These are phyloP conservation scores for Aspergillus steynii DNA, from an alignment of 495 filamentous ascomycete species.

Conservation along the genomic window DNA sequence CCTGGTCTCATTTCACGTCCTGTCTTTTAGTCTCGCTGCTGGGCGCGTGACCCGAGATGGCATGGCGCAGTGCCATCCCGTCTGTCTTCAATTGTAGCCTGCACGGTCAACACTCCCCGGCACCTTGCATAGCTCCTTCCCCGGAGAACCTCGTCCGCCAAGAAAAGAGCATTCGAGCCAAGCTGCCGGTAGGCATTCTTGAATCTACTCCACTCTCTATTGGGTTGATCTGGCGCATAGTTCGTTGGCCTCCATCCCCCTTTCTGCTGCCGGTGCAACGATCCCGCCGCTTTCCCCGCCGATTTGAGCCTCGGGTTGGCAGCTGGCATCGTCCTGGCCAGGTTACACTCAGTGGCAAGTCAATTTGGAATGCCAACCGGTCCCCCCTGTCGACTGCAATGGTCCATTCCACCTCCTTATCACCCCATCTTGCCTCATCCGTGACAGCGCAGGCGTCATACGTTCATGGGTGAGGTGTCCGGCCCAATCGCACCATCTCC, in stretches of 20 bases:
- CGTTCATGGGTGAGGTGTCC: not conserved
- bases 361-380: not conserved
- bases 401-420: not conserved
- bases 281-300: not conserved
- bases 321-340: not conserved
- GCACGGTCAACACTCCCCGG: too few species aligned
- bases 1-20: too few species aligned
- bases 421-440: not conserved
- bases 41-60: too few species aligned
- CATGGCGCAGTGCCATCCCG: too few species aligned
- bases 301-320: not conserved
- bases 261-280: not conserved
- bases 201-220: conserved; percentile 6
- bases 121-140: too few species aligned
- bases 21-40: too few species aligned
- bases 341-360: not conserved
- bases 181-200: conserved; percentile 2
- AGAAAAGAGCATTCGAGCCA: conserved; percentile 7
- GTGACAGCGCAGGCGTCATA: not conserved
- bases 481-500: not conserved
- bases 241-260: conserved; percentile 1
- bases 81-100: too few species aligned
- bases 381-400: not conserved
- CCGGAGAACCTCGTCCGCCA: conserved; percentile 2
- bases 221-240: conserved; percentile 5